A percentile compares a stretch with the other conserved stretches of the same genome.
Evolutionary conservation across 371 early-diverging fungal species (phyloP).

Genomic region (Phascolomyces articulosus): DNA sequence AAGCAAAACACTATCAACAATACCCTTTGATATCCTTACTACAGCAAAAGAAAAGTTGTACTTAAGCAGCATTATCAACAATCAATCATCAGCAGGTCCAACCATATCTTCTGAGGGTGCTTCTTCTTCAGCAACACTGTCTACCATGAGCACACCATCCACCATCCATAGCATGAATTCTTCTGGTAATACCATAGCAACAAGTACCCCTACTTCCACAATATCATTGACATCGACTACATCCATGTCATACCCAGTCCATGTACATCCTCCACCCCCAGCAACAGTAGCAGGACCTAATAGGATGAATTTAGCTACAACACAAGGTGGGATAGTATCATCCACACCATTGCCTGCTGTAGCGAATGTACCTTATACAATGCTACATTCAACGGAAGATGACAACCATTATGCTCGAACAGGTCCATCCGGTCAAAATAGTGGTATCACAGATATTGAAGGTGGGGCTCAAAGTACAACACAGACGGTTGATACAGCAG

Average conservation of each 20-base stretch:
- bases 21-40: background rate
- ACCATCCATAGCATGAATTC: too few species aligned
- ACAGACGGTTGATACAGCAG: slow-evolving; percentile 15
- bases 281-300: too few species aligned
- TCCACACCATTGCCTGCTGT: too few species aligned
- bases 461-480: background rate
- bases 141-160: background rate
- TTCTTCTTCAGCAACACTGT: background rate
- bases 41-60: background rate
- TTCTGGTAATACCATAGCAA: background rate
- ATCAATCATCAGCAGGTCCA: background rate
- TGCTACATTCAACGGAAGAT: background rate
- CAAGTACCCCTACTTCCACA: background rate
- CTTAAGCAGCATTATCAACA: background rate
- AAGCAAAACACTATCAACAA: too few species aligned
- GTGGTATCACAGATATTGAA: slow-evolving; percentile 5
- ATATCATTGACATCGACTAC: too few species aligned
- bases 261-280: too few species aligned
- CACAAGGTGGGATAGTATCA: too few species aligned
- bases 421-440: background rate
- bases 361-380: background rate
- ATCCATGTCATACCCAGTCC: too few species aligned
- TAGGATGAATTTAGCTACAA: too few species aligned
- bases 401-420: background rate
- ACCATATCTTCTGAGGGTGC: background rate